These are phyloP conservation scores for Myriosclerotinia duriaeana DNA, from an alignment of 2,329 filamentous ascomycete species.

Conservation along the genomic window DNA sequence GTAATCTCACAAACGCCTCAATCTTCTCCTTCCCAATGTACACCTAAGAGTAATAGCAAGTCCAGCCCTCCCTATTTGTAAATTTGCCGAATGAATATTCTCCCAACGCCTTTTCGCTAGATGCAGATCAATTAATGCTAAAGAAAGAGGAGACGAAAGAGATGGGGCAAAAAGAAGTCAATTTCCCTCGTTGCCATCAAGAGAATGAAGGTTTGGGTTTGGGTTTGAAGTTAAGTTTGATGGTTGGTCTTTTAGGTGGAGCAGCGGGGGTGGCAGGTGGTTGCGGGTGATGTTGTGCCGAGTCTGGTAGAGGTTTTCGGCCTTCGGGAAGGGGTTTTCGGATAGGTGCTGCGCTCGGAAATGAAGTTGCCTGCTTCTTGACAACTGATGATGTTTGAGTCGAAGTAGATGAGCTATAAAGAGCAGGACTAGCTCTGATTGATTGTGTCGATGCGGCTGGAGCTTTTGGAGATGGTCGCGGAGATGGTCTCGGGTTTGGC, in stretches of 20 bases:
- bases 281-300: slow-evolving; percentile 4
- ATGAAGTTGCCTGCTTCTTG: background rate
- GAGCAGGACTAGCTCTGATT: slow-evolving; percentile 24
- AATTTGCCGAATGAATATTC: slow-evolving; percentile 17
- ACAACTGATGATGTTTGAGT: slow-evolving; percentile 17
- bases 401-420: slow-evolving; percentile 26
- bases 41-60: background rate
- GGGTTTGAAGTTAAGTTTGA: slow-evolving; percentile 27
- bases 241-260: slow-evolving; percentile 17
- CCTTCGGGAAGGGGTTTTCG: slow-evolving; percentile 32
- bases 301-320: slow-evolving; percentile 27
- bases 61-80: background rate
- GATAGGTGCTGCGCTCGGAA: background rate
- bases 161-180: background rate
- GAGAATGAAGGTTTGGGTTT: slow-evolving; percentile 20
- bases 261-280: background rate
- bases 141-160: slow-evolving; percentile 2
- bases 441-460: slow-evolving; percentile 27
- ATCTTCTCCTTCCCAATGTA: slow-evolving; percentile 1
- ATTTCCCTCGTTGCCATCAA: background rate
- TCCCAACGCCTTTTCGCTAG: slow-evolving; percentile 36
- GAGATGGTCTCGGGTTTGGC: slow-evolving; percentile 26
- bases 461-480: slow-evolving; percentile 27
- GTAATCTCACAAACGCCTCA: background rate
- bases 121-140: slow-evolving; percentile 28